Base-by-base conservation (phyloP, 106 monocot genomes). In the Chionographis japonica region DNA sequence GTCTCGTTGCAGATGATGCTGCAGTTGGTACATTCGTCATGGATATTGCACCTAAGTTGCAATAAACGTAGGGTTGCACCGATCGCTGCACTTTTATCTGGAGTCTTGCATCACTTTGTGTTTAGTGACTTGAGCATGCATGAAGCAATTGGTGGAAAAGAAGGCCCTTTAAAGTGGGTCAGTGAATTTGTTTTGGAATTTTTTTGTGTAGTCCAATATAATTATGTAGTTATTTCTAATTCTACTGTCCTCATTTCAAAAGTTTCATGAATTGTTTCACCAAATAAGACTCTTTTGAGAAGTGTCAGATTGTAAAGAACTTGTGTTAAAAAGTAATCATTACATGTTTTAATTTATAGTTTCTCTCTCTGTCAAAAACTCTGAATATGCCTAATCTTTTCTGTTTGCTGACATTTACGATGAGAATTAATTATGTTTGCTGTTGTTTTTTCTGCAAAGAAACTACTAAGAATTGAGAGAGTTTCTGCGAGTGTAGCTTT, bases 41-140 rank as follows among this genome's bases (percentile, higher is more conserved):
- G 88, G 95, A 72, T 95, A 59, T 71, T 95, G 60, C 86, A 95
- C 73, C 75, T 79, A 18, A 91, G 84, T 68, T 88, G 91, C 88
- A 95, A 95, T 54, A 95, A 95, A 66, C 88, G 95, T 54, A 88
- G 88, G 63, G 86, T 91, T 77, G 95, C 95, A 37, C 85, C 91
- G 8, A 88, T 86, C 86, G 88, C 95, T 70, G 86, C 95, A 49
- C 85, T 95, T 71, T 63, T 95, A 42, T 95, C 95, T 75, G 80
- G 91, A 46, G 66, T 95, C 55, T 81, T 95, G 74, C 95, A 95
- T 72, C 79, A 68, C 16, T 66, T 81, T 37, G 62, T 91, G 12
- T 95, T 95, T 63, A 37, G 79, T 77, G 72, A 88, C 61, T 58
- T 72, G 41, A 79, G 74, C 49, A 87, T 95, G 91, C 95, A 95